Base-by-base conservation (phyloP, 768 basidiomycete species). In the Xerocomellus intermedius region DNA sequence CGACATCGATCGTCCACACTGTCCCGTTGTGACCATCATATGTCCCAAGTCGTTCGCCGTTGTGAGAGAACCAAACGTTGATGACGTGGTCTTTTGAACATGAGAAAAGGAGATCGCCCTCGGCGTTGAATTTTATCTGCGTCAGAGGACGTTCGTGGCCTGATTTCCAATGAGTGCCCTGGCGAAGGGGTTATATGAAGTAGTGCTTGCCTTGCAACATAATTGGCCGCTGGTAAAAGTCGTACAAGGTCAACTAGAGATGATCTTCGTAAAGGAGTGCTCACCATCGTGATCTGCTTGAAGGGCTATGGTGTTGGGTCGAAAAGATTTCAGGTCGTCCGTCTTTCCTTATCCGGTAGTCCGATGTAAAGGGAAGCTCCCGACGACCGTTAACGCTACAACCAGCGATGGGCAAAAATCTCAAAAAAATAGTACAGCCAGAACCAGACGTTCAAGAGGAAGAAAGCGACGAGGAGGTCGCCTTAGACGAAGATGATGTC, bases 131-230 rank as follows among this genome's bases (percentile, higher is more conserved):
- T 77, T 93, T 94, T 82, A 98, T 91, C 76, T 98, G 94, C 8
- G 95, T 98, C 66, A 98, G 78, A 48, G 96, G 90, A 68, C 96
- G 93, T 78, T 98, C 94, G 75, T 99, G 95, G 63, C 96, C 95
- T 93, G 64, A 28, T 63, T 62, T 57, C 55, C 49, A 48, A 56
- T 64, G 42, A 64, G 60, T 35, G 59, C 47, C 9, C 10, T 43
- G 14, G 42, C 50, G 37, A 37, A 26, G 26, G 26, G n/a, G 42
- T 32, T 30, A 54, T 54, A 45, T 17, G 21, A 52, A 38, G 30
- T n/a, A 46, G 37, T 9, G 41, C 62, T 67, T 50, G 50, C 83
- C 86, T 86, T 85, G 87, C 48, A 89, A 66, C 62, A 90, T 79
- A 71, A 90, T 89, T 33, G 87, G 87, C 69, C 87, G 80, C 87